These are phyloP conservation scores for Wallemia mellicola DNA, from an alignment of 1,284 basidiomycete species.

Conservation along the genomic window DNA sequence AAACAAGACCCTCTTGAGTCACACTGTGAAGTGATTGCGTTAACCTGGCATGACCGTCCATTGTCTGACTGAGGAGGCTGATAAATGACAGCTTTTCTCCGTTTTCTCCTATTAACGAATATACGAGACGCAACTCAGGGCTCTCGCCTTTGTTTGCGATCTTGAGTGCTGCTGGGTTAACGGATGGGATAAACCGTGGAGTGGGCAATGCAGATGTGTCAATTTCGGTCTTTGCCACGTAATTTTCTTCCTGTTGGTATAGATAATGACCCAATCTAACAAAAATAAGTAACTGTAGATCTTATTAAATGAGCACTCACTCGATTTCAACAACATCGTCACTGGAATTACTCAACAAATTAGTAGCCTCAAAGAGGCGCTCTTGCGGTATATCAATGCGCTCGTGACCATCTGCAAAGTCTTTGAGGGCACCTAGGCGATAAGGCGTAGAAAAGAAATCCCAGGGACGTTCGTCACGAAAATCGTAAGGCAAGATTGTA, in stretches of 20 bases:
- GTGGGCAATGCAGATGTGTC: neutral
- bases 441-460: neutral
- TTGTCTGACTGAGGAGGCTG: neutral
- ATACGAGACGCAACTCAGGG: neutral
- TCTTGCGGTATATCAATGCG: neutral
- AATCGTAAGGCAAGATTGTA: neutral
- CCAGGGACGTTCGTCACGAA: neutral
- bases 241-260: neutral
- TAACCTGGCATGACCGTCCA: neutral
- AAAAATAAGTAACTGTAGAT: neutral
- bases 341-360: no score
- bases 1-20: neutral
- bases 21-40: neutral
- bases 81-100: neutral
- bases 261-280: neutral
- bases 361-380: neutral
- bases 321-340: neutral
- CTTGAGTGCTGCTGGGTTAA: neutral
- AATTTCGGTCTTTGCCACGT: neutral
- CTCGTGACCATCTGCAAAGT: neutral
- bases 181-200: neutral
- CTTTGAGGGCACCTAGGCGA: neutral
- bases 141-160: neutral
- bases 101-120: neutral
- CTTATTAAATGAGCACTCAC: no score